Evolutionary conservation across 257 asterid species (phyloP), one percentile per base, ranked within the genome.

Genomic region (Perilla frutescens): DNA sequence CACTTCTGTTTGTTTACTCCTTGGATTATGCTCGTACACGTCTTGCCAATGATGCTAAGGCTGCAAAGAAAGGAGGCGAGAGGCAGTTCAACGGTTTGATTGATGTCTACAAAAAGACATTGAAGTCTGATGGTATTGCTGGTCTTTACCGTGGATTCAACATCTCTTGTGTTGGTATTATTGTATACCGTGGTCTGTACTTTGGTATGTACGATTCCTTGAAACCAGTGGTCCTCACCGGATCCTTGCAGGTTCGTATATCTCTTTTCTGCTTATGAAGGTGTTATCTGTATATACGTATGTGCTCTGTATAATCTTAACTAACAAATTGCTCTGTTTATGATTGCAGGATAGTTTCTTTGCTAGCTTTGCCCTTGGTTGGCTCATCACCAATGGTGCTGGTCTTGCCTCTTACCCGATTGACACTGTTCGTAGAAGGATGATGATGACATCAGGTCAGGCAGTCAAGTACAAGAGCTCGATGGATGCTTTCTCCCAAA

Each of bases 361-460:
- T 49, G 97, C 97, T 75, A 91, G 97, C 70, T 91, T 91, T 81
- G 97, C 85, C 50, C 97, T 91, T 20, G 97, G 97, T 51, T 91
- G 97, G 97, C 82, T 91, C 75, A 91, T 91, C 87, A 91, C 97
- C 9, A 91, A 91, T 11, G 97, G 96, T 75, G 97, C 97, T 51
- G 97, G 97, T 74, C 88, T 91, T 40, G 97, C 97, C 53, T 91
- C 97, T 2, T 91, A 91, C 88, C 96, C 97, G 11, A 85, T 91
- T 54, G 97, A 91, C 79, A 91, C 97, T 0, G 97, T 91, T 0
- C 88, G 97, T 2, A 91, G 97, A 89, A 89, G 97, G 81, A 91
- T 91, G 97, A 91, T 91, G 97, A 91, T 91, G 97, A 91, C 97
- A 20, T 91, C 97, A 15, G 97, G 97, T 56, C 96, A 91, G 77